Percentiles rank a stretch among this genome's conserved stretches.
These are phyloP conservation scores for Geotrichum cucujoidarum DNA, from an alignment of 1,139 yeast species.

Conservation along the genomic window DNA sequence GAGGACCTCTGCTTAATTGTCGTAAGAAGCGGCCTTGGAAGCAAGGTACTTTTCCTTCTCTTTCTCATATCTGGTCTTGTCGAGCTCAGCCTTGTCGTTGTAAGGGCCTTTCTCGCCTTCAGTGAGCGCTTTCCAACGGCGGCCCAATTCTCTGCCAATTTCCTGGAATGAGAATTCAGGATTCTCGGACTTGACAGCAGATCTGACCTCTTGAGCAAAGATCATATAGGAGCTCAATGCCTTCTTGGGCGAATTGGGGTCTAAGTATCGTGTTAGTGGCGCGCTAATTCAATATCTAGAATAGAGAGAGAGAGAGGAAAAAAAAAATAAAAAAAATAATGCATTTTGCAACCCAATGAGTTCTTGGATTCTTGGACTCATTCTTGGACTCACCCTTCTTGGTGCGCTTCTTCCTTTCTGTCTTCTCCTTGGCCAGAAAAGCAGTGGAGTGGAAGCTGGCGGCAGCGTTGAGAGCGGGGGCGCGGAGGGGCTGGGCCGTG, in stretches of 20 bases:
- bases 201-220: constrained; percentile 96
- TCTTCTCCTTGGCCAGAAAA: no score
- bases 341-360: no score
- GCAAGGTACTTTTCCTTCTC: constrained; percentile 67
- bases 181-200: constrained; percentile 86
- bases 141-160: constrained; percentile 61
- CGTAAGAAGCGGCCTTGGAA: constrained; percentile 41
- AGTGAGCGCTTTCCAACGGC: constrained; percentile 86
- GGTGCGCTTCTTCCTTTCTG: no score
- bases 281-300: no score
- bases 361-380: no score
- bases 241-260: constrained; percentile 99
- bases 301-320: no score
- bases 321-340: no score
- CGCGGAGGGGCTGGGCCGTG: no score
- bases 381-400: no score
- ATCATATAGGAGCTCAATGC: constrained; percentile 97
- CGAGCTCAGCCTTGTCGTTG: constrained; percentile 88
- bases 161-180: constrained; percentile 85
- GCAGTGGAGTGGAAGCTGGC: no score
- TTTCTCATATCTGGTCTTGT: constrained; percentile 94
- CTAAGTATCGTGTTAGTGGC: no score
- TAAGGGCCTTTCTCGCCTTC: constrained; percentile 81
- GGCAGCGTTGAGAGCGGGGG: no score
- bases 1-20: not conserved